Evolutionary conservation across 1,284 basidiomycete genomes (phyloP).

Genomic region (Rhodotorula sp.): DNA sequence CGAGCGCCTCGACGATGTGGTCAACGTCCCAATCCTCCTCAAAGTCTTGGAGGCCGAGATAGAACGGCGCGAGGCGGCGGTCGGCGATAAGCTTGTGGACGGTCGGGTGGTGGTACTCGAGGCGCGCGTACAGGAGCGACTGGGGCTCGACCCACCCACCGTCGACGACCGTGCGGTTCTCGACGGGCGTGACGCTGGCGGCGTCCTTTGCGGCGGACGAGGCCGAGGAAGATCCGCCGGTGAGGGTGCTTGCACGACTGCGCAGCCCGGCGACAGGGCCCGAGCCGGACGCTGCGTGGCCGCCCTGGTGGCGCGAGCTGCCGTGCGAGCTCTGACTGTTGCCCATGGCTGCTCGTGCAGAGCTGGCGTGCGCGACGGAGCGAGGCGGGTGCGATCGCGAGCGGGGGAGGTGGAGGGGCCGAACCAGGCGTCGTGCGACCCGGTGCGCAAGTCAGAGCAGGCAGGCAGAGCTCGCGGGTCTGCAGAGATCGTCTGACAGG

Average conservation of each 20-base stretch:
- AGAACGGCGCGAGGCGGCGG: slow-evolving; percentile 90
- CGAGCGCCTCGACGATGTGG: slow-evolving; percentile 67
- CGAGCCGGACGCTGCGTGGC: neutral
- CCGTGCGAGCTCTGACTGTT: slow-evolving; percentile 28
- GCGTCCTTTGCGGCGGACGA: neutral
- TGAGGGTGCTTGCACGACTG: slow-evolving; percentile 22
- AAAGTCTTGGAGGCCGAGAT: slow-evolving; percentile 91
- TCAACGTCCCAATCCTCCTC: slow-evolving; percentile 81
- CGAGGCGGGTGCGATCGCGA: neutral
- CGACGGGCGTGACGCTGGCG: neutral
- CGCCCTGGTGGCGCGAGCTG: slow-evolving; percentile 1
- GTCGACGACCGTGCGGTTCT: slow-evolving; percentile 53
- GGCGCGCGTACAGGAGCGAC: slow-evolving; percentile 74
- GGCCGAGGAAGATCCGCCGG: neutral
- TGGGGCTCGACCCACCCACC: slow-evolving; percentile 79
- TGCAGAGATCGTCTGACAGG: too few relatives aligned
- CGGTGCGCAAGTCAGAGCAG: too few relatives aligned
- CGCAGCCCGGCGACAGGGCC: slow-evolving; percentile 4
- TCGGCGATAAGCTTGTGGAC: slow-evolving; percentile 81
- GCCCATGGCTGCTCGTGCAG: slow-evolving; percentile 16
- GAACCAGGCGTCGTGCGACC: too few relatives aligned
- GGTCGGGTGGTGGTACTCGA: slow-evolving; percentile 85
- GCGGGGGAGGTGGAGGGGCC: neutral
- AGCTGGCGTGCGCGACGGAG: neutral
- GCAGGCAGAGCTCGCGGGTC: too few relatives aligned